Base-by-base conservation (phyloP, 1,284 basidiomycete species). In the Rhodotorula sp. region DNA sequence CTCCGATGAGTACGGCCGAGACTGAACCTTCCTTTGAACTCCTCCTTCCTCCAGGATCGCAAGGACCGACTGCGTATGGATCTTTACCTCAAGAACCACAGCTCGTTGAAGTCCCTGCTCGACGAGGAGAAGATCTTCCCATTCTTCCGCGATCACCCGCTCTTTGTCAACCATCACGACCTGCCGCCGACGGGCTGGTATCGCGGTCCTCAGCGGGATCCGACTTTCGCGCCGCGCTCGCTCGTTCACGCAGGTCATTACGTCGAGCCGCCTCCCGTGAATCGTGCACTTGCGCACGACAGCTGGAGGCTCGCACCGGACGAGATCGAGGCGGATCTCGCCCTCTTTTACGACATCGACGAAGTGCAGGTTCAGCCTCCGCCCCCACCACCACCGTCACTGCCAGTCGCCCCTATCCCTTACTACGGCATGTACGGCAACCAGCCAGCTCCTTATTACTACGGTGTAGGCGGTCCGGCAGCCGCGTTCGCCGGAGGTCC, bases 101-200 rank as follows among this genome's bases (percentile, higher is more conserved):
- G 49, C n/a, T 54, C 59, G 45, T 65, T 73, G 30, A 67, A 68
- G 61, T 30, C 62, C 17, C 56, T 73, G 24, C 33, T 70, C 6
- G 56, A 64, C 56, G 71, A 73, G 60, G 71, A 73, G 59, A 65
- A 66, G 42, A 17, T 58, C 6, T 70, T 49, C 42, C 71, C 71
- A 3, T 73, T 68, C 66, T 67, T 73, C 26, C 68, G 71, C 53
- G 69, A 73, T 42, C 71, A 73, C 29, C 68, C 71, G 17, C 66
- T 73, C 24, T 64, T 73, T 56, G 24, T 58, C 62, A 68, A 70
- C 60, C n/a, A 42, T 6, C 67, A 66, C 66, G 66, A 62, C 60
- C 62, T 70, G 10, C 71, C 71, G 20, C 71, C 68, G 0, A 61
- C 64, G 6, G 62, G 66, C 7, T 68, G 57, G 60, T 73, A 56